phyloP scores from a whole-genome alignment of 1,284 basidiomycete species.

The Bondarzewia mesenterica region DNA sequence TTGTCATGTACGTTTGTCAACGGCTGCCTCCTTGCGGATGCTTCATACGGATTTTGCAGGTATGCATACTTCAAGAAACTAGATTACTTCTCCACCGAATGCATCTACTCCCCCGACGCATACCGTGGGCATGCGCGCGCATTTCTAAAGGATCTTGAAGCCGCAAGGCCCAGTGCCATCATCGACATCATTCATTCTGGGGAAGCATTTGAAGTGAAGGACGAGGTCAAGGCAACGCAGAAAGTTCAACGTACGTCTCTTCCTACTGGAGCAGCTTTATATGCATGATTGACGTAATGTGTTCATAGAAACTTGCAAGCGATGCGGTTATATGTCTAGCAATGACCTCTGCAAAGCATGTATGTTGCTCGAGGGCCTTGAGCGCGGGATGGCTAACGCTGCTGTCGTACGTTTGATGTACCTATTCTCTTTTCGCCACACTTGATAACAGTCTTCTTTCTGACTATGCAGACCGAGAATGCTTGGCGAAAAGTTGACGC shows the following conservation, averaged over 20 bases:
- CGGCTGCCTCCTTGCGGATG: not conserved
- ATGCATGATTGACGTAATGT: not conserved
- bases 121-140: slow-evolving; percentile 94
- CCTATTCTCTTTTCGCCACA: slow-evolving; percentile 1
- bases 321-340: slow-evolving; percentile 91
- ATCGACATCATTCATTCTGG: slow-evolving; percentile 98
- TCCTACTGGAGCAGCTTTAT: not conserved
- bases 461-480: slow-evolving; percentile 45
- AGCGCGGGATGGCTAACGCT: slow-evolving; percentile 66
- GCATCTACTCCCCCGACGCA: slow-evolving; percentile 97
- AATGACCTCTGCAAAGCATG: slow-evolving; percentile 93
- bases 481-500: slow-evolving; percentile 54
- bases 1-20: slow-evolving; percentile 77
- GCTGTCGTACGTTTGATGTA: slow-evolving; percentile 47
- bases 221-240: slow-evolving; percentile 69
- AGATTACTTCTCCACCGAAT: slow-evolving; percentile 99
- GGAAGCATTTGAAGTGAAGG: slow-evolving; percentile 78
- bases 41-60: slow-evolving; percentile 35
- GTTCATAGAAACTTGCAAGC: slow-evolving; percentile 69
- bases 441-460: slow-evolving; percentile 6
- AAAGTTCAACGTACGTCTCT: slow-evolving; percentile 68
- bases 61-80: slow-evolving; percentile 98
- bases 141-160: slow-evolving; percentile 94
- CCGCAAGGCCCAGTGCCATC: slow-evolving; percentile 87
- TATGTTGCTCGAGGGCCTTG: slow-evolving; percentile 83